These are phyloP conservation scores for Trichoderma koningiopsis DNA, from an alignment of 2,329 filamentous ascomycete species.

Conservation along the genomic window DNA sequence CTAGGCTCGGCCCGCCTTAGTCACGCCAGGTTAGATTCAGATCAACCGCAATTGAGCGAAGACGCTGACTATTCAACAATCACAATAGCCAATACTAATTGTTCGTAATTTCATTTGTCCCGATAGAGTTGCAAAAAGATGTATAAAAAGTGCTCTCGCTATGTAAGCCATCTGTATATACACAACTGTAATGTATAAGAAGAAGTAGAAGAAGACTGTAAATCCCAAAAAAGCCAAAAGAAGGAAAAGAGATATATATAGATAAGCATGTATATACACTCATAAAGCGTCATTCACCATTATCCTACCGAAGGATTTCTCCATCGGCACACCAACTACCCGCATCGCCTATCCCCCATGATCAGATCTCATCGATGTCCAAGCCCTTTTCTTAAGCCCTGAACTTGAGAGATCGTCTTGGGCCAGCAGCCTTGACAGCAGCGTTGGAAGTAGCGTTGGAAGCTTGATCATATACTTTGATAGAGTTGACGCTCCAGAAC, in stretches of 20 bases:
- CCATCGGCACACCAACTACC: background rate
- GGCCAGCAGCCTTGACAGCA: background rate
- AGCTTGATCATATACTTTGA: slow-evolving; percentile 59
- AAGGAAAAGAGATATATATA: background rate
- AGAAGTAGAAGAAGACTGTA: background rate
- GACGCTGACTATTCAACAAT: background rate
- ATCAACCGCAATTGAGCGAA: background rate
- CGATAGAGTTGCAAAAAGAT: background rate
- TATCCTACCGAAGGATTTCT: background rate
- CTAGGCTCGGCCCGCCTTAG: background rate
- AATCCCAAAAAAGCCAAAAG: background rate
- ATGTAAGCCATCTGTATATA: background rate
- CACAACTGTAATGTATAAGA: background rate
- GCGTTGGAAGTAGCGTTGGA: background rate
- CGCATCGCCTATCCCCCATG: background rate
- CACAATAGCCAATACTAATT: background rate
- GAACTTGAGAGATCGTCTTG: background rate
- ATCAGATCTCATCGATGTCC: background rate
- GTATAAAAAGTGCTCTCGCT: background rate
- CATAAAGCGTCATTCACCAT: slow-evolving; percentile 4
- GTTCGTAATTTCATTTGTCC: background rate
- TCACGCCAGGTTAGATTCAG: background rate
- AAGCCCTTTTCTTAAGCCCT: background rate
- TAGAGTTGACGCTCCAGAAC: slow-evolving; percentile 75
- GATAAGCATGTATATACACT: background rate